A percentile compares a stretch with the other conserved stretches of the same genome.
These are phyloP conservation scores for Lactifluus hygrophoroides DNA, from an alignment of 768 basidiomycete genomes.

Conservation along the genomic window DNA sequence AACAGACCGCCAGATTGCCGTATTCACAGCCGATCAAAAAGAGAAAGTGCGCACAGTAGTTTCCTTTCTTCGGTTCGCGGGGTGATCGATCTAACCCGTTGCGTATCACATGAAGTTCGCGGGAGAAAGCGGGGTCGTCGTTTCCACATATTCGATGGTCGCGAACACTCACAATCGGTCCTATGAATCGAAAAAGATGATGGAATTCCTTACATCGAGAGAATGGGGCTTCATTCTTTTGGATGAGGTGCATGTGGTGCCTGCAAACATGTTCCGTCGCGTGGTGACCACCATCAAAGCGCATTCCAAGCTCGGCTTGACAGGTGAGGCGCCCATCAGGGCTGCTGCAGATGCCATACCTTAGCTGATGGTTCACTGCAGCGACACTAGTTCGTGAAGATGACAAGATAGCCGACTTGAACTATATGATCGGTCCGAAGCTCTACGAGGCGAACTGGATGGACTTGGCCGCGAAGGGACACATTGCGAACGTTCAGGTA, in stretches of 20 bases:
- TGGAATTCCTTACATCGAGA: constrained; percentile 96
- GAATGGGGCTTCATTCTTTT: constrained; percentile 99
- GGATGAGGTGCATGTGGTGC: constrained; percentile 98
- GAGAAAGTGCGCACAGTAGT: constrained; percentile 58
- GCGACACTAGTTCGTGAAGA: constrained; percentile 98
- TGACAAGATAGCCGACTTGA: constrained; percentile 96
- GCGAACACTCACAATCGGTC: constrained; percentile 97
- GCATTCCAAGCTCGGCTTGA: constrained; percentile 95
- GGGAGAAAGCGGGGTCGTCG: constrained; percentile 94
- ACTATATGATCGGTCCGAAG: constrained; percentile 99
- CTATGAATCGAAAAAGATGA: constrained; percentile 99
- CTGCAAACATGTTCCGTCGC: constrained; percentile 96
- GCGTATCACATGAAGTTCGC: constrained; percentile 55
- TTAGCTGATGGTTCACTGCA: constrained; percentile 27
- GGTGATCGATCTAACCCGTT: constrained; percentile 14
- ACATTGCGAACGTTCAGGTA: constrained; percentile 99
- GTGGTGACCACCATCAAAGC: constrained; percentile 99
- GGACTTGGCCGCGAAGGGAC: constrained; percentile 98
- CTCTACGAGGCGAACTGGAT: constrained; percentile 99
- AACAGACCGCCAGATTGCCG: constrained; percentile 90
- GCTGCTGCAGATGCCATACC: not conserved
- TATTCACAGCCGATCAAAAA: constrained; percentile 96
- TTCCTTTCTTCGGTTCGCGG: constrained; percentile 8
- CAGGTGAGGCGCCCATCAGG: constrained; percentile 46
- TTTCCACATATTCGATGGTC: constrained; percentile 99